Percentiles rank a stretch among this genome's conserved stretches.
Conservation (phyloP, 768 basidiomycete species). For the Pleurotus cornucopiae region DNA sequence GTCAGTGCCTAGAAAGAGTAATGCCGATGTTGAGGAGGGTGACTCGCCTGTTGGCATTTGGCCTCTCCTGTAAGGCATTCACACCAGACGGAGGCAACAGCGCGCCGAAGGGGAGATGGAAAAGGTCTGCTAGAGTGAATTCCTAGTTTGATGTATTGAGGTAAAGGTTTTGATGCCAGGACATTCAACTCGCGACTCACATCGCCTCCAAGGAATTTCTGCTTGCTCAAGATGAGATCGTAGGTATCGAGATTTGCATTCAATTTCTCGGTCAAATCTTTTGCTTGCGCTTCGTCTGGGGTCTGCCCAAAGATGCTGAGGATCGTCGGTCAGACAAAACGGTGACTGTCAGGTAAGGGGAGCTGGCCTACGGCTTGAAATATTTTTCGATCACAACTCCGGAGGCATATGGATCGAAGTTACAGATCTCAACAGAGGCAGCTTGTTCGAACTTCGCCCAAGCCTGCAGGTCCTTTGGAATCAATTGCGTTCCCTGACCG, state of each 20-base stretch:
- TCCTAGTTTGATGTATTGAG: conserved; percentile 14
- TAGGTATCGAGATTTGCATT: conserved; percentile 46
- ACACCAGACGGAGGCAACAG: conserved; percentile 17
- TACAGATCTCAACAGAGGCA: conserved; percentile 43
- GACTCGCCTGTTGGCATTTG: conserved; percentile 39
- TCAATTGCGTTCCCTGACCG: conserved; percentile 42
- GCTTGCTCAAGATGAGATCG: conserved; percentile 51
- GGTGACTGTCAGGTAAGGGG: neutral
- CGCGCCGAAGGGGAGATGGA: conserved; percentile 43
- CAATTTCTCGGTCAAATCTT: conserved; percentile 22
- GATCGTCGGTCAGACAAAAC: neutral
- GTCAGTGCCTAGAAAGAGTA: neutral
- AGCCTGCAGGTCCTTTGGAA: conserved; percentile 36
- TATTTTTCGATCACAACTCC: conserved; percentile 42
- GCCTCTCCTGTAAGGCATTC: conserved; percentile 28
- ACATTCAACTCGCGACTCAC: conserved; percentile 21
- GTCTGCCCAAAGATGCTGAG: conserved; percentile 15
- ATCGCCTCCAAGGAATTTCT: conserved; percentile 50
- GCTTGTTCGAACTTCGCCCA: conserved; percentile 50
- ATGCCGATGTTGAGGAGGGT: neutral
- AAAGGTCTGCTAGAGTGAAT: conserved; percentile 55
- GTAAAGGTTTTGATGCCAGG: neutral
- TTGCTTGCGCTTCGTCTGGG: conserved; percentile 27
- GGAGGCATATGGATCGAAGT: conserved; percentile 48
- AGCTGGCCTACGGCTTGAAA: conserved; percentile 39